These are phyloP conservation scores for Diaporthe ilicicola DNA, from an alignment of 2,329 filamentous ascomycete species.

Conservation along the genomic window DNA sequence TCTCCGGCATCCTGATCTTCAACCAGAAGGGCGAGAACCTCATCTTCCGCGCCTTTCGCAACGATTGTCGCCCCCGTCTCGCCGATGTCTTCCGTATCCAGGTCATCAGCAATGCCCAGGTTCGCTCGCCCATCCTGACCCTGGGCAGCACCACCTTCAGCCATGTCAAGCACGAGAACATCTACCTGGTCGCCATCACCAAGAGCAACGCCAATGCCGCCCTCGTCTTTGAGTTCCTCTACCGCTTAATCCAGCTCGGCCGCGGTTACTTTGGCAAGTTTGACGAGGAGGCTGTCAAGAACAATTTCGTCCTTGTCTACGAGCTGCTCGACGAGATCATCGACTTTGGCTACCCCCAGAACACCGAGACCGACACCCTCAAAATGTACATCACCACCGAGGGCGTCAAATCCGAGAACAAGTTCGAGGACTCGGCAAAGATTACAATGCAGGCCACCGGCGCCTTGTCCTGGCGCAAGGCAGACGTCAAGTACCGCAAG, in stretches of 20 bases:
- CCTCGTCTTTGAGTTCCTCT: slow-evolving; percentile 97
- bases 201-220: slow-evolving; percentile 99
- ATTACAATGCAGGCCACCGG: slow-evolving; percentile 99
- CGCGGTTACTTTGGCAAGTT: slow-evolving; percentile 99
- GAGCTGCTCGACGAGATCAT: slow-evolving; percentile 98
- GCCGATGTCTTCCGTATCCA: slow-evolving; percentile 99
- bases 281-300: slow-evolving; percentile 99
- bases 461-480: slow-evolving; percentile 94
- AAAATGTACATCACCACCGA: slow-evolving; percentile 99
- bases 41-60: slow-evolving; percentile 98
- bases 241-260: slow-evolving; percentile 87
- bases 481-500: slow-evolving; percentile 98
- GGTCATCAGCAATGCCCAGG: slow-evolving; percentile 97
- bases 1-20: slow-evolving; percentile 97
- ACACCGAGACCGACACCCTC: slow-evolving; percentile 96
- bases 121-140: slow-evolving; percentile 96
- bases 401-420: slow-evolving; percentile 90
- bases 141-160: slow-evolving; percentile 98
- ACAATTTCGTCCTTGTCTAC: slow-evolving; percentile 99
- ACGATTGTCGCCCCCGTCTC: slow-evolving; percentile 95
- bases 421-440: slow-evolving; percentile 90
- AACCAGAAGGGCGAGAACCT: slow-evolving; percentile 99
- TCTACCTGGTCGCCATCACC: slow-evolving; percentile 95
- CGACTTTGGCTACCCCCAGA: slow-evolving; percentile 98
- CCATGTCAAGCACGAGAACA: slow-evolving; percentile 99